A percentile compares a stretch with the other conserved stretches of the same genome.
Conservation (phyloP, 1,139 yeast species). For the Hyphopichia burtonii region DNA sequence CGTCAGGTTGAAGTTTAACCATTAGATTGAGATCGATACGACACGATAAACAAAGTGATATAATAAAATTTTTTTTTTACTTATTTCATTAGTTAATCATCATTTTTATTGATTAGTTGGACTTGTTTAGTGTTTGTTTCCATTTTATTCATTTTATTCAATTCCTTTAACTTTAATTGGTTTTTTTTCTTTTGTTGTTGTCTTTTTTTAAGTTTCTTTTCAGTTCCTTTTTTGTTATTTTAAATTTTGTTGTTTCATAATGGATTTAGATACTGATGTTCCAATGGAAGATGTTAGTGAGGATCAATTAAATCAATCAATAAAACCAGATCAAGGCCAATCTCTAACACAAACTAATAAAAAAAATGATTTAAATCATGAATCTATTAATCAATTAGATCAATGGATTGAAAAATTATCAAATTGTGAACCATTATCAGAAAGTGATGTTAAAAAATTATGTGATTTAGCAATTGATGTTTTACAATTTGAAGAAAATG, state of each 20-base stretch:
- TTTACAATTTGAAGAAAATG: constrained; percentile 86
- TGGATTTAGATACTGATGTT: constrained; percentile 70
- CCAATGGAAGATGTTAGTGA: constrained; percentile 71
- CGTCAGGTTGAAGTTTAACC: too few species aligned
- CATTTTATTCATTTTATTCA: too few species aligned
- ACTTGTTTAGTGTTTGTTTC: too few species aligned
- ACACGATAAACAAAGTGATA: too few species aligned
- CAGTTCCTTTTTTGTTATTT: too few species aligned
- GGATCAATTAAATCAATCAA: constrained; percentile 32
- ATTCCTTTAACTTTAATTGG: too few species aligned
- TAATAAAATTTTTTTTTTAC: too few species aligned
- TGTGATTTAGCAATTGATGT: constrained; percentile 93
- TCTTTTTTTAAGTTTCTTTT: too few species aligned
- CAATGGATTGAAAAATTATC: constrained; percentile 81
- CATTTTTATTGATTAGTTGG: too few species aligned
- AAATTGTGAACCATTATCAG: constrained; percentile 81
- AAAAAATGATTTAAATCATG: constrained; percentile 23
- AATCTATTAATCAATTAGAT: constrained; percentile 67
- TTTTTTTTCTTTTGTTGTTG: too few species aligned
- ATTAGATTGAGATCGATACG: too few species aligned
- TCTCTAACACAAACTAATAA: constrained; percentile 11
- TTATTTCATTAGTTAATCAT: too few species aligned
- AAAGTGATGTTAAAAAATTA: constrained; percentile 74
- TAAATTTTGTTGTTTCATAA: constrained; percentile 12
- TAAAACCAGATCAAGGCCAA: constrained; percentile 8